Base-by-base conservation (phyloP, 148 eudicot species). In the Vaccinium corymbosum region DNA sequence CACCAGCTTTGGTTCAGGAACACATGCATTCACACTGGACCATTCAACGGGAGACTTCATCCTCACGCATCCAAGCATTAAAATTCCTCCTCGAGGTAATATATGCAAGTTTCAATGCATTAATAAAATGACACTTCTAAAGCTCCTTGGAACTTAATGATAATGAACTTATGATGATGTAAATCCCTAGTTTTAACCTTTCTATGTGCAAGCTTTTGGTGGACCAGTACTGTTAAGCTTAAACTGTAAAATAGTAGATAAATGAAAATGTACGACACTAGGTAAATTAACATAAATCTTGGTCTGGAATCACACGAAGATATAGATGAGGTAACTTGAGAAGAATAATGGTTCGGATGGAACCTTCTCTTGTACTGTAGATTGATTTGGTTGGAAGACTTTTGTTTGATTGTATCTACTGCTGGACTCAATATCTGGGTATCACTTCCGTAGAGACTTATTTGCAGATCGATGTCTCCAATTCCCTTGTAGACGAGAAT, bases 21-120 rank as follows among this genome's bases (percentile, higher is more conserved):
- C 94, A 13, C 95, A 93, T 85, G 90, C 92, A 19, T 95, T 97
- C 86, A 95, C 98, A 14, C 81, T 97, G 83, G 98, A 95, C 85
- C 96, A 81, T 71, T 89, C 94, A 15, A 97, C 99, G 0, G 98
- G 99, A 81, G 98, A 97, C 68, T 97, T 95, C 88, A 81, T 95
- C 81, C 93, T 97, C 81, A 93, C 99, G 13, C 91, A 95, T 84
- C 98, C 96, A 22, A 88, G 87, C 79, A 85, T 95, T 62, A 89
- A 91, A 88, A 91, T 97, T 88, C 99, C 99, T 84, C 85, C 93
- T 77, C 91, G 96, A 92, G 99, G 99, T 93, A 88, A 73, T 20
- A 35, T 25, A 55, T 48, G 78, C 25, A 57, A 38, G 52, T 4
- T 53, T 57, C 13, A 29, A 51, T 51, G 52, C 32, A 25, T 64